Conservation (phyloP, 331 rosid species). For the Arachis monticola region DNA sequence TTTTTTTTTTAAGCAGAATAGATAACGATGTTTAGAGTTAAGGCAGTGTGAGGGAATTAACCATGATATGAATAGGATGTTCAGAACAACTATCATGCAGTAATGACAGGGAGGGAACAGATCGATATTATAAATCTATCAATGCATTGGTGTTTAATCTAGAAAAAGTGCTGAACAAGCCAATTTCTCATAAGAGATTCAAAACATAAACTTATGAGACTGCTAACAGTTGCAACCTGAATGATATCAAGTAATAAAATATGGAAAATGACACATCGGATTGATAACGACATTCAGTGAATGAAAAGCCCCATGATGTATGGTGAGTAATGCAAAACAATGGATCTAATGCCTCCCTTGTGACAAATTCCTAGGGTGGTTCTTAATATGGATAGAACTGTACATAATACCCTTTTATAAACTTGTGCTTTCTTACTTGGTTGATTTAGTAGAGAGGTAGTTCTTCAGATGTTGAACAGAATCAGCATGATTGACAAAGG, state of each 20-base stretch:
- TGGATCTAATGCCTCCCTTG: conserved; percentile 8
- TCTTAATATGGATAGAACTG: conserved; percentile 5
- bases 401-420: background rate
- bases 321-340: background rate
- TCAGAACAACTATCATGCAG: conserved; percentile 1
- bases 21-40: background rate
- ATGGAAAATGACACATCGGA: conserved; percentile 4
- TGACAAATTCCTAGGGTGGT: background rate
- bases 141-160: conserved; percentile 7
- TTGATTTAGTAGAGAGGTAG: conserved; percentile 47
- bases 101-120: conserved; percentile 13
- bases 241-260: conserved; percentile 6
- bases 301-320: background rate
- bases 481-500: conserved; percentile 51
- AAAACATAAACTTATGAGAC: conserved; percentile 4
- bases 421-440: conserved; percentile 49
- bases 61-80: background rate
- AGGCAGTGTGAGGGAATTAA: conserved; percentile 16
- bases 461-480: conserved; percentile 48
- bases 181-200: background rate
- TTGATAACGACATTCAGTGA: background rate
- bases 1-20: background rate
- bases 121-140: background rate
- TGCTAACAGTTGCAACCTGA: conserved; percentile 12
- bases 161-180: background rate